Conservation (phyloP, 805 yeast genomes). For the Lachancea sp. region DNA sequence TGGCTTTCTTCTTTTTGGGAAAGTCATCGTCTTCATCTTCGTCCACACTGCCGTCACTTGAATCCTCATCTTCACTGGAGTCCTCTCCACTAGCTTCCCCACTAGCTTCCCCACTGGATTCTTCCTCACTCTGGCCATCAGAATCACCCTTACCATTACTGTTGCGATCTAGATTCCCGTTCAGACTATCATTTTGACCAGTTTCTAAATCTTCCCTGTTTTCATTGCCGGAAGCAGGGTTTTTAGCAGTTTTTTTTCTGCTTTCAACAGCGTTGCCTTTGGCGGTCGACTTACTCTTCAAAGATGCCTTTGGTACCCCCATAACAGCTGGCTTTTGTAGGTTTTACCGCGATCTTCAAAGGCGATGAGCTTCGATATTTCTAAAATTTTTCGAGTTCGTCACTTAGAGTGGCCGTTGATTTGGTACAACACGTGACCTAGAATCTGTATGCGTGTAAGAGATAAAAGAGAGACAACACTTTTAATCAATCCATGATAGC, state of each 20-base stretch:
- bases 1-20: constrained; percentile 48
- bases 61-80: constrained; percentile 14
- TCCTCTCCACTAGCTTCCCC: constrained; percentile 8
- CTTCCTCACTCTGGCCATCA: constrained; percentile 3
- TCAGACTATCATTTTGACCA: background rate
- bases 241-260: background rate
- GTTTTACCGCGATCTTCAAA: background rate
- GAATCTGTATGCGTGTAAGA: no score
- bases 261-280: background rate
- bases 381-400: constrained; percentile 11
- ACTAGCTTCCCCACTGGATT: background rate
- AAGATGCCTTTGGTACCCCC: background rate
- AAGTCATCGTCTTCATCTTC: constrained; percentile 35
- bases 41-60: constrained; percentile 18
- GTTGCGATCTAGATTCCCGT: no score
- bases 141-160: no score
- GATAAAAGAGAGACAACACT: no score
- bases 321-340: background rate
- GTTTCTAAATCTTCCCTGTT: background rate
- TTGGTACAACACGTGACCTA: no score
- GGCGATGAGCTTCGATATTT: constrained; percentile 5
- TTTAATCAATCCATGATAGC: no score
- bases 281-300: background rate
- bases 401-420: no score
- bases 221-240: background rate